Percentiles rank a stretch among this genome's conserved stretches.
Conservation (phyloP, 202 grass and related monocot species). For the Setaria italica region DNA sequence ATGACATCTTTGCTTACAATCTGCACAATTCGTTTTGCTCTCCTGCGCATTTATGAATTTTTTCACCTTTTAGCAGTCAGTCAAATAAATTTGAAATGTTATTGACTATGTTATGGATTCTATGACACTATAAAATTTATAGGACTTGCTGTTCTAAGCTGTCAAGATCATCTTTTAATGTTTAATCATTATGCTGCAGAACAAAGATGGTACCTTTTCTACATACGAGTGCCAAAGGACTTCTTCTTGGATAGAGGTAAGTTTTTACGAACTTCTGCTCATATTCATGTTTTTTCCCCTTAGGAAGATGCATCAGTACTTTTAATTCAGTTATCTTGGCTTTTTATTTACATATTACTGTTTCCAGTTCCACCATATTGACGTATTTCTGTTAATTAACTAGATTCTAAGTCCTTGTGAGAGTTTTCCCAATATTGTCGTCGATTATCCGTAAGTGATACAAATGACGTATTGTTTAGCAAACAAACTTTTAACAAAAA, state of each 20-base stretch:
- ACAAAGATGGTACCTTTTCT: constrained; percentile 50
- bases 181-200: constrained; percentile 20
- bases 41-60: too few species aligned
- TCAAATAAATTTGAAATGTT: too few species aligned
- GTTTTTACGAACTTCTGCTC: background rate
- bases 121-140: background rate
- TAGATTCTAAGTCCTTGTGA: background rate
- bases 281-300: background rate
- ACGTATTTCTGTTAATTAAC: background rate
- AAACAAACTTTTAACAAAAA: background rate
- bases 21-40: background rate
- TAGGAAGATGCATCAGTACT: too few species aligned
- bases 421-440: background rate
- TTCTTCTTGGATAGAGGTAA: constrained; percentile 39
- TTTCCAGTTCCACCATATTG: background rate
- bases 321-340: too few species aligned
- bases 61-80: too few species aligned
- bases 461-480: background rate
- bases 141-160: background rate
- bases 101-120: background rate
- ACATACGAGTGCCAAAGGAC: constrained; percentile 46
- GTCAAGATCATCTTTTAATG: background rate
- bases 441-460: background rate
- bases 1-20: background rate
- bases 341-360: background rate